Base-by-base conservation (phyloP, 1,284 basidiomycete genomes). In the Chalciporus piperatoides region DNA sequence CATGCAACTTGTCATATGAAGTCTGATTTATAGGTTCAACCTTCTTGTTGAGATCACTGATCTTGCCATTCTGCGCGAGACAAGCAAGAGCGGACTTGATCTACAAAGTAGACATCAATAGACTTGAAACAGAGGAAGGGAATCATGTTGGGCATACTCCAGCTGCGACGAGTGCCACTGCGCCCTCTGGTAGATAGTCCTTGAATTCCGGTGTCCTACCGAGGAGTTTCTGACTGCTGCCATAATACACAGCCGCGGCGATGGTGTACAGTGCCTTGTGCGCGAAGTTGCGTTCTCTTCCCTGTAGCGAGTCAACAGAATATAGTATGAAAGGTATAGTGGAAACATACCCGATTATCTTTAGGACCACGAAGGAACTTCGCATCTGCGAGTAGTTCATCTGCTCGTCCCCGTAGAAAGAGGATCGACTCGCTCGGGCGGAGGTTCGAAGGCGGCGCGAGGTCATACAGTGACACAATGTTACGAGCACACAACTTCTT, bases 161-260 rank as follows among this genome's bases (percentile, higher is more conserved):
- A 45, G 33, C 11, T 9, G 23, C 24, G 9, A 45, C 35, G 5
- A 45, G 44, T 0, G 11, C 19, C 14, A 46, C 19, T 6, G 17
- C 25, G 9, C 9, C 23, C 25, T 46, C 2, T 10, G 44, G 27
- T 6, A 46, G 11, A 11, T 14, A 24, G 9, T 38, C 9, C 25
- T 46, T 30, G 36, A 46, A 46, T 14, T 17, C 24, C 15, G 37
- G 24, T 14, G 36, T 39, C 14, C 6, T 2, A 10, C 44, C 8
- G 2, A 46, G 44, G 11, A 46, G 36, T 25, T 46, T 46, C 19
- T 38, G 33, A 33, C 44, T 46, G 3, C 25, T 25, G 8, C 44
- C 36, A 30, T 46, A 46, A 15, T 46, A 46, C 12, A 17, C 33
- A 19, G 7, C 17, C 19, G 19, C 7, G 9, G 11, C 25, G 4